These are phyloP conservation scores for Dunaliella sp. DNA, from an alignment of 139 green algal genomes.

Conservation along the genomic window DNA sequence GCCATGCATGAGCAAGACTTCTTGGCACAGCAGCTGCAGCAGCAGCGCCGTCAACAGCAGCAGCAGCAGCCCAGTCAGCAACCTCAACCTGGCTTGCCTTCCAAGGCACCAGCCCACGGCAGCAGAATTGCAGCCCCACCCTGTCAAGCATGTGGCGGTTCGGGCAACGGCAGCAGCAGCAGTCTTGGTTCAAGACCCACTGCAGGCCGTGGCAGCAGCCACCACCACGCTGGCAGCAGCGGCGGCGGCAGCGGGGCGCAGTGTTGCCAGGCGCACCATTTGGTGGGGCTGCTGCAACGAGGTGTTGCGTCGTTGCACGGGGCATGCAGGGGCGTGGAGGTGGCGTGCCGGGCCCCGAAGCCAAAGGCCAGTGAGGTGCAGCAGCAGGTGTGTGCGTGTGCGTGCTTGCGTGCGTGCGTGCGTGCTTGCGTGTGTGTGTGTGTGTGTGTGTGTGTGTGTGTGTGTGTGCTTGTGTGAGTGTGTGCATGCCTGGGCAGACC, in stretches of 20 bases:
- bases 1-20: neutral
- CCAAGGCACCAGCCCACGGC: too few species aligned
- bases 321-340: slow-evolving; percentile 4
- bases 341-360: neutral
- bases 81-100: too few species aligned
- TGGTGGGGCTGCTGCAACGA: slow-evolving; percentile 3
- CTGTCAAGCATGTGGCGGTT: neutral
- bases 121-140: too few species aligned
- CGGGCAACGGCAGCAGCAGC: neutral
- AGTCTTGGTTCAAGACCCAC: too few species aligned
- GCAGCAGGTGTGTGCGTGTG: too few species aligned
- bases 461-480: too few species aligned
- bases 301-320: neutral
- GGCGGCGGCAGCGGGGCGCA: neutral
- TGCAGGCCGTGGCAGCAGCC: neutral
- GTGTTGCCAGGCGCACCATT: neutral
- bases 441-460: too few species aligned
- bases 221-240: neutral
- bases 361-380: neutral
- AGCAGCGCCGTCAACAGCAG: neutral
- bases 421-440: too few species aligned
- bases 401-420: too few species aligned
- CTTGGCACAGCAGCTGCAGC: slow-evolving; percentile 2
- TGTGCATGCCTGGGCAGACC: too few species aligned
- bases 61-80: slow-evolving; percentile 9